Evolutionary conservation across 2,329 filamentous ascomycete genomes (phyloP).

Genomic region (Penicillium paneum): DNA sequence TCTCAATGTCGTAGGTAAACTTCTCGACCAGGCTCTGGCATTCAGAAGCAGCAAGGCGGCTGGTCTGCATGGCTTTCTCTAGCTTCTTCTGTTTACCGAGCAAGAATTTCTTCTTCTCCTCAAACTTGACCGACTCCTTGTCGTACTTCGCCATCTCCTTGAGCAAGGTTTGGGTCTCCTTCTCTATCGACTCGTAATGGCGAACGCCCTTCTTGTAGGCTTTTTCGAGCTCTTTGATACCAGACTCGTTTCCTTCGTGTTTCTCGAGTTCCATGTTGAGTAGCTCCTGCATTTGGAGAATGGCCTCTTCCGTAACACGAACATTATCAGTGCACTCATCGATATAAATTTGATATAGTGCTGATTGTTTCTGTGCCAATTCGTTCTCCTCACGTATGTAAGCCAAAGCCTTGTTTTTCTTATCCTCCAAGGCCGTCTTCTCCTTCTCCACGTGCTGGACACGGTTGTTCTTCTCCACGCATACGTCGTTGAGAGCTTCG

Average conservation of each 20-base stretch:
- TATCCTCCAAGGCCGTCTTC: conserved; percentile 86
- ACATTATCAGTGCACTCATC: conserved; percentile 87
- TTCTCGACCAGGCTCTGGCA: conserved; percentile 75
- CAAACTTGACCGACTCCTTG: conserved; percentile 94
- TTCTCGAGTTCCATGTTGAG: conserved; percentile 86
- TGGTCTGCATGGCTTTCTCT: conserved; percentile 78
- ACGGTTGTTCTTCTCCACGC: conserved; percentile 88
- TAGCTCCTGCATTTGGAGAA: conserved; percentile 82
- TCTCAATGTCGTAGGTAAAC: conserved; percentile 73
- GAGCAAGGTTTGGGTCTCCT: conserved; percentile 70
- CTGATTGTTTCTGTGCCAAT: conserved; percentile 80
- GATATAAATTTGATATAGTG: conserved; percentile 88
- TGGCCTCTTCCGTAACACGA: conserved; percentile 81
- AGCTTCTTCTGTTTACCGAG: conserved; percentile 89
- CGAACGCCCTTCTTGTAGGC: conserved; percentile 78
- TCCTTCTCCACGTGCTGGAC: conserved; percentile 99
- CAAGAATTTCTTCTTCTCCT: conserved; percentile 96
- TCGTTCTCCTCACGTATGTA: conserved; percentile 94
- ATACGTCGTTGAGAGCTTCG: conserved; percentile 89
- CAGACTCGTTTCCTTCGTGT: conserved; percentile 82
- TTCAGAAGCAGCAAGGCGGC: conserved; percentile 70
- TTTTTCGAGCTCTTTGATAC: conserved; percentile 86
- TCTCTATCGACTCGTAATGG: conserved; percentile 78
- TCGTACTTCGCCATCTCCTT: conserved; percentile 93
- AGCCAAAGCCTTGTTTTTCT: conserved; percentile 89